Conservation (phyloP, 176 grass and related monocot genomes). For the Stipa capillata region DNA sequence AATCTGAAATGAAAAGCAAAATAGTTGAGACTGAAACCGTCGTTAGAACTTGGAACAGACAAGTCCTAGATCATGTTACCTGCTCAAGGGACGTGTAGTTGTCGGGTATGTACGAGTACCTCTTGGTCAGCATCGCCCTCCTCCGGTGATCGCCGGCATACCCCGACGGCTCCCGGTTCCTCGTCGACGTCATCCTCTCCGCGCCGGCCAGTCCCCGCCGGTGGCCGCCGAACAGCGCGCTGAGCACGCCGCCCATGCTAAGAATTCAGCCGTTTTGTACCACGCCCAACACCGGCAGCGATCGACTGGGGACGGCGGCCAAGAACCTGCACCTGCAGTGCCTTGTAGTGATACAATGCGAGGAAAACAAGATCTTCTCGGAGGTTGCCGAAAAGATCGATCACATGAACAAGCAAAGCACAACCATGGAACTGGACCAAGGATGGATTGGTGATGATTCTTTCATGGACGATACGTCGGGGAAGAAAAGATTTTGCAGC, state of each 20-base stretch:
- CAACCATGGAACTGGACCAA: background rate
- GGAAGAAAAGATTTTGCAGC: background rate
- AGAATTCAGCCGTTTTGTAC: no score
- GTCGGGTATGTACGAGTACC: constrained; percentile 77
- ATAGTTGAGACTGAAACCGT: no score
- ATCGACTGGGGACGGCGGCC: background rate
- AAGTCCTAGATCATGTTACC: no score
- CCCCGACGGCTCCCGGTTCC: background rate
- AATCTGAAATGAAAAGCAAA: background rate
- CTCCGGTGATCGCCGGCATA: background rate
- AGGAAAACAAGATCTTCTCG: background rate
- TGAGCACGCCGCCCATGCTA: constrained; percentile 41
- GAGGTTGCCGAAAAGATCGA: background rate
- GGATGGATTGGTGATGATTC: background rate
- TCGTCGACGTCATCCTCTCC: background rate
- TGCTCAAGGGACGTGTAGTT: constrained; percentile 62
- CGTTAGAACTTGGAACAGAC: no score
- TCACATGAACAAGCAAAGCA: background rate
- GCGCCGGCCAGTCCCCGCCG: background rate
- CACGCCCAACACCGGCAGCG: no score
- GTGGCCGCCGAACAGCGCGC: constrained; percentile 17
- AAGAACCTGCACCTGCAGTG: background rate
- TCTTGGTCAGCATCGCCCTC: constrained; percentile 38
- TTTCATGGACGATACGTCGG: background rate
- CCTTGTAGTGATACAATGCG: background rate